Evolutionary conservation across 2,329 filamentous ascomycete species (phyloP), one percentile per base, ranked within the genome.

Genomic region (Lasiodiplodia gonubiensis): DNA sequence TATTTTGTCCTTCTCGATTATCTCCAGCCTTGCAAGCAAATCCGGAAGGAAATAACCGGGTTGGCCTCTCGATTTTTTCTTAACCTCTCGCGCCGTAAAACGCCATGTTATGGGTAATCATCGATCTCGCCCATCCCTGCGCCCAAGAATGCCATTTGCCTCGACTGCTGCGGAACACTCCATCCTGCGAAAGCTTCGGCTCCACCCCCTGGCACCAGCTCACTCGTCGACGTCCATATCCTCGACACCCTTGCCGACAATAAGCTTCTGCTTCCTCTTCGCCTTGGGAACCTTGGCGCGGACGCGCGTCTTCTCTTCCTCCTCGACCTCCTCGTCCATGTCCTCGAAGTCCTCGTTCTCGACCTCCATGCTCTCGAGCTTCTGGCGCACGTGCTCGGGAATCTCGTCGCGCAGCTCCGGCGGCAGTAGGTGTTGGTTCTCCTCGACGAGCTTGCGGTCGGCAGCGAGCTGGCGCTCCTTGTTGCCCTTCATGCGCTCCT

Each of bases 381-480:
- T 64, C 35, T 67, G 53, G 55, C 61, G 64, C 37, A 67, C 51
- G 49, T 63, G 48, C 39, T 68, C 67, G 55, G 53, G 67, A n/a
- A 67, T 55, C 46, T 63, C 67, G 64, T 67, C 57, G 55, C 64
- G 49, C 75, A 83, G 80, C 69, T 79, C 76, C 53, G 80, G 81
- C 73, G 92, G 93, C 74, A 99, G 87, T 80, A 99, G 86, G 82
- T 99, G 95, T 84, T 93, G 89, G 82, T 97, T 94, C 84, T 95
- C 89, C 73, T 90, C 90, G 63, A 99, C 94, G 72, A 98, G 86
- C 85, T 94, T 95, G 79, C 92, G 86, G 77, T 97, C 92, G 70
- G 86, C 84, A 74, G 90, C 91, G 71, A 92, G 85, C 84, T 95
- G 89, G 77, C 89, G 87, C 80, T 91, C 91, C 82, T 91, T 90